phyloP scores from a whole-genome alignment of 1,284 basidiomycete species.

The Megacollybia platyphylla region DNA sequence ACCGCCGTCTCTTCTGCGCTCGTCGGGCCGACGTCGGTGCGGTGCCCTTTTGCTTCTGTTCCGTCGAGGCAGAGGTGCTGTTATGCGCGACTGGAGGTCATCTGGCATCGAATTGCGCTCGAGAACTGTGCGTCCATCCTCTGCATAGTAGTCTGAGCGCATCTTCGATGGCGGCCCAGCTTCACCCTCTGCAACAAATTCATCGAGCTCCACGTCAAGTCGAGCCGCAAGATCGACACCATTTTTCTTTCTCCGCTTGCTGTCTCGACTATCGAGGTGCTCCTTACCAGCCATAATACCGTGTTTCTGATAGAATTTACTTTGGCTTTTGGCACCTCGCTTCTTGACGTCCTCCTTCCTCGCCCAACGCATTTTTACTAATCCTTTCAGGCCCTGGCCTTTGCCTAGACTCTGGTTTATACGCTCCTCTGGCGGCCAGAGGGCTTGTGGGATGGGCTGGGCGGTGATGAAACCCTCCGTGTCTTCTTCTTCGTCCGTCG shows the following conservation, averaged over 20 bases:
- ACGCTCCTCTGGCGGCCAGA: slow-evolving; percentile 70
- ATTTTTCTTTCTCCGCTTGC: slow-evolving; percentile 12
- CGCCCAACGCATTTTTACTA: slow-evolving; percentile 63
- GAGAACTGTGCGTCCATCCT: slow-evolving; percentile 34
- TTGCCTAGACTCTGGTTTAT: slow-evolving; percentile 57
- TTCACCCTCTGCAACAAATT: slow-evolving; percentile 36
- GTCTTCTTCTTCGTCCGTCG: slow-evolving; percentile 34
- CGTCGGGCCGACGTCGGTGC: slow-evolving; percentile 7
- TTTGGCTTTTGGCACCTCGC: slow-evolving; percentile 52
- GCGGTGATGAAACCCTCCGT: slow-evolving; percentile 45
- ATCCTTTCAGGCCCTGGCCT: slow-evolving; percentile 48
- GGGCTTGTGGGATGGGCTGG: slow-evolving; percentile 49
- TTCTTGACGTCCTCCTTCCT: slow-evolving; percentile 56
- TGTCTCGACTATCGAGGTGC: slow-evolving; percentile 17
- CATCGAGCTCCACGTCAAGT: slow-evolving; percentile 54
- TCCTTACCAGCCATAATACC: slow-evolving; percentile 53
- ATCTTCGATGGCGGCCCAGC: slow-evolving; percentile 34
- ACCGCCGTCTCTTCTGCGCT: slow-evolving; percentile 14
- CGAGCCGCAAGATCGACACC: slow-evolving; percentile 10
- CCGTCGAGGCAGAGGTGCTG: slow-evolving; percentile 27
- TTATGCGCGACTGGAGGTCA: slow-evolving; percentile 23
- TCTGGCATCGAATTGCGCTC: slow-evolving; percentile 34
- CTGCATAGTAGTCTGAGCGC: slow-evolving; percentile 47
- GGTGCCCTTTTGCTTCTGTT: slow-evolving; percentile 11
- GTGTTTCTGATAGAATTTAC: slow-evolving; percentile 65